These are phyloP conservation scores for Polyplosphaeria fusca DNA, from an alignment of 495 filamentous ascomycete genomes.

Conservation along the genomic window DNA sequence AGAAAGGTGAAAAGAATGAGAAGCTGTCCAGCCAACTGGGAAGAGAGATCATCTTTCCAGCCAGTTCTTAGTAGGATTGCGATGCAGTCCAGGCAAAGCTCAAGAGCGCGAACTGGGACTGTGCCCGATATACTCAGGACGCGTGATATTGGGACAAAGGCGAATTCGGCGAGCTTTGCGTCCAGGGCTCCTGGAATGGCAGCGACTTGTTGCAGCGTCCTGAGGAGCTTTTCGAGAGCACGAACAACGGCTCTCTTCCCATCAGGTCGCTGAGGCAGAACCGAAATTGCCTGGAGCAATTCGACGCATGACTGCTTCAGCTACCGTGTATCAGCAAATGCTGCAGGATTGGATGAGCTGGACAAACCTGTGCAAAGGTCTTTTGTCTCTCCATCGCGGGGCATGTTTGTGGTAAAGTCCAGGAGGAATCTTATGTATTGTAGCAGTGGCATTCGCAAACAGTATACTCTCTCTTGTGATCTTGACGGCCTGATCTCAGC, in stretches of 20 bases:
- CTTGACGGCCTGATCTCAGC: too few species aligned
- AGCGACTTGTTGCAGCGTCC: constrained; percentile 52
- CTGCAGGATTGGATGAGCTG: too few species aligned
- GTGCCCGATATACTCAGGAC: constrained; percentile 73
- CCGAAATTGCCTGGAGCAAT: constrained; percentile 67
- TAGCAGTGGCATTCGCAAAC: too few species aligned
- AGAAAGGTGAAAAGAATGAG: constrained; percentile 80
- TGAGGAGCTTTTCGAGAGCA: constrained; percentile 54
- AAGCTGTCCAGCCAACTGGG: constrained; percentile 74
- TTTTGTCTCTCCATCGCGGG: constrained; percentile 18
- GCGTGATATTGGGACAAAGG: constrained; percentile 88
- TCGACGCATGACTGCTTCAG: constrained; percentile 75
- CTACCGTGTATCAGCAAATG: constrained; percentile 48
- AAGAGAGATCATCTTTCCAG: constrained; percentile 66
- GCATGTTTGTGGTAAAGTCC: too few species aligned
- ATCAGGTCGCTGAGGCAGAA: constrained; percentile 53
- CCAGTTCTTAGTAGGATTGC: constrained; percentile 68
- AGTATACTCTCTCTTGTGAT: too few species aligned
- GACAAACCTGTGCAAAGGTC: constrained; percentile 9
- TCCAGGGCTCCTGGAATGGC: constrained; percentile 58
- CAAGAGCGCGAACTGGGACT: constrained; percentile 68
- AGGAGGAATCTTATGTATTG: too few species aligned
- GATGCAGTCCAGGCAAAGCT: constrained; percentile 71
- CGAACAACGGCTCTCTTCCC: constrained; percentile 54
- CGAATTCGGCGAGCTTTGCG: constrained; percentile 83